phyloP scores from a whole-genome alignment of 345 rosid genomes.

The Bretschneidera sinensis region DNA sequence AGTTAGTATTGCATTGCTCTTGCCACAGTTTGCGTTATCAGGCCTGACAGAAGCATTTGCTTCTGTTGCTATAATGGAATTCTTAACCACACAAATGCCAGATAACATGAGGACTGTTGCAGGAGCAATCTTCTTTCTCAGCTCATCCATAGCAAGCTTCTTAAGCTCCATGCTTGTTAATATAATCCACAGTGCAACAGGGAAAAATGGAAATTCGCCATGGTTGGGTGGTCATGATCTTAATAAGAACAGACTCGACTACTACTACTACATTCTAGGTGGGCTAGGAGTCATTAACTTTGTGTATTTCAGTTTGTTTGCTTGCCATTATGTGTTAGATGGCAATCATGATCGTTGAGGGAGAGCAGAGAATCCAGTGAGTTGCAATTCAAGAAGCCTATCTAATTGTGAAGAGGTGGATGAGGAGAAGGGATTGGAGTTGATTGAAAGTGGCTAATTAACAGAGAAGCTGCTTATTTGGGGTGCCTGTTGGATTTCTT shows the following conservation, averaged over 20 bases:
- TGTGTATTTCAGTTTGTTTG: conserved; percentile 47
- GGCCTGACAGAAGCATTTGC: conserved; percentile 72
- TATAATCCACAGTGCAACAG: conserved; percentile 28
- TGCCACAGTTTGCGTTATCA: conserved; percentile 62
- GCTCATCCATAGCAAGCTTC: conserved; percentile 51
- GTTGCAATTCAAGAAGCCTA: conserved; percentile 3
- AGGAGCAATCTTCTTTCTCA: conserved; percentile 65
- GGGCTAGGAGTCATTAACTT: conserved; percentile 37
- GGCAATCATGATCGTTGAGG: not conserved
- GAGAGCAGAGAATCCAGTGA: not conserved
- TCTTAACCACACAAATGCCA: conserved; percentile 58
- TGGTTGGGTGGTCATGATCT: conserved; percentile 70
- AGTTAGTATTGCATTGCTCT: conserved; percentile 27
- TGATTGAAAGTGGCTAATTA: no score
- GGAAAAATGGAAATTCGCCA: conserved; percentile 23
- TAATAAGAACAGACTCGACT: conserved; percentile 45
- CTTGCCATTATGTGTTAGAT: conserved; percentile 29
- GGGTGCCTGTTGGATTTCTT: conserved; percentile 25
- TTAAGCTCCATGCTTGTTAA: conserved; percentile 40
- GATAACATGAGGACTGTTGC: conserved; percentile 73
- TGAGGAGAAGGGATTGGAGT: no score
- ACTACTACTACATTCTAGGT: conserved; percentile 45
- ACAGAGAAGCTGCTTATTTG: no score
- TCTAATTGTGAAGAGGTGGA: not conserved
- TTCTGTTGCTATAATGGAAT: conserved; percentile 63